phyloP scores from a whole-genome alignment of 805 yeast genomes.

The Jamesozyma gamospora region DNA sequence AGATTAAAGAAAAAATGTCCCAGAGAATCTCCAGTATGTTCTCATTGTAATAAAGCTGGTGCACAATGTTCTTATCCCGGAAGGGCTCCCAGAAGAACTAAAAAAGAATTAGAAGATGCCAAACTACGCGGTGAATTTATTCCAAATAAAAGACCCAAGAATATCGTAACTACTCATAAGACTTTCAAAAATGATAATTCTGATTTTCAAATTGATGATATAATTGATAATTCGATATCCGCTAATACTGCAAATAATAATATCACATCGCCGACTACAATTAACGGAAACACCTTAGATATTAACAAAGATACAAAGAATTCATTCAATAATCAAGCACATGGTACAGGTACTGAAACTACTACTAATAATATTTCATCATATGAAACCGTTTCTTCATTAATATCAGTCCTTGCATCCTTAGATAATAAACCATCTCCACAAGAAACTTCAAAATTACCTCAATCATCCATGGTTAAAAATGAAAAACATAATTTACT shows the following conservation, averaged over 20 bases:
- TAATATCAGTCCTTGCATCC: constrained; percentile 10
- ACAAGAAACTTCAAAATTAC: neutral
- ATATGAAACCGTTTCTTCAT: constrained; percentile 13
- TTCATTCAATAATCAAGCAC: neutral
- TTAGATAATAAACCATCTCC: neutral
- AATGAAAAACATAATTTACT: too few species aligned
- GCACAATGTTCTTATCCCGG: constrained; percentile 35
- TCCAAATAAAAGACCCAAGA: constrained; percentile 8
- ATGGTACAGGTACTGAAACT: neutral
- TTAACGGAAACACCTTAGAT: too few species aligned
- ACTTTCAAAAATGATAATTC: too few species aligned
- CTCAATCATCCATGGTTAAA: neutral
- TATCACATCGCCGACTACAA: too few species aligned
- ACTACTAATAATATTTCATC: neutral
- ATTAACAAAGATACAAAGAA: too few species aligned
- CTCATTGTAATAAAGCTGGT: constrained; percentile 33
- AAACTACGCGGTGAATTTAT: constrained; percentile 18
- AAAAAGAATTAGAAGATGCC: constrained; percentile 23
- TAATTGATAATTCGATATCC: neutral
- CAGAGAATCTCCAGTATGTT: constrained; percentile 35
- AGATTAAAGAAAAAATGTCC: constrained; percentile 41
- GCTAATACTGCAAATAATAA: too few species aligned
- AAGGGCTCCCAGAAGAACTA: constrained; percentile 33
- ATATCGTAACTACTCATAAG: too few species aligned
- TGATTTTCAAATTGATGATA: neutral